These are phyloP conservation scores for Cornus kousa DNA, from an alignment of 148 eudicot species.

Conservation along the genomic window DNA sequence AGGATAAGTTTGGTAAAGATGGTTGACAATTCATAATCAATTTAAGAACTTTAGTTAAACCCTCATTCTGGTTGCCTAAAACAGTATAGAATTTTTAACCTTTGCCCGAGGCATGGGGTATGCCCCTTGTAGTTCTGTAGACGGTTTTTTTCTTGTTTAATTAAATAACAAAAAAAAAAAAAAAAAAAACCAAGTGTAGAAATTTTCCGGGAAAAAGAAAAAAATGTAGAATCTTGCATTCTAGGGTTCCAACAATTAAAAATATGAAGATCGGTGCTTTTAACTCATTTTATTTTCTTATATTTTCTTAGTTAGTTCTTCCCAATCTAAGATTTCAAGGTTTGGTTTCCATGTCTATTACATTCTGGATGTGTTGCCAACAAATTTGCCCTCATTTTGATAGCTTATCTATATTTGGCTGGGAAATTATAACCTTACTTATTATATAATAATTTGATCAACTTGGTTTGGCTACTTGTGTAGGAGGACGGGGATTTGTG, in stretches of 20 bases:
- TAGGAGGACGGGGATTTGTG: conserved; percentile 94
- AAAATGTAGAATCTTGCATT: not conserved
- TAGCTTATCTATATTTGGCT: not conserved
- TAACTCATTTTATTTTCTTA: not conserved
- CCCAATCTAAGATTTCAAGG: not conserved
- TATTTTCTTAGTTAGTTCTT: not conserved
- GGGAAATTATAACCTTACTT: not conserved
- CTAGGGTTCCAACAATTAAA: not conserved
- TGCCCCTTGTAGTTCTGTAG: too few species aligned
- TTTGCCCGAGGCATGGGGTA: too few species aligned
- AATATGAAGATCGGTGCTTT: not conserved
- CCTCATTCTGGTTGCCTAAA: not conserved
- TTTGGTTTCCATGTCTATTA: not conserved
- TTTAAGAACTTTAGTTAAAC: not conserved
- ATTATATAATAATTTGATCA: not conserved
- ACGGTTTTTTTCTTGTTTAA: too few species aligned
- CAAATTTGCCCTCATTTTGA: not conserved
- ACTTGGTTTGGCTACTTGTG: conserved; percentile 18
- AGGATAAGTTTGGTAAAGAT: not conserved
- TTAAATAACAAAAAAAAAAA: too few species aligned
- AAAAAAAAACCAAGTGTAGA: too few species aligned
- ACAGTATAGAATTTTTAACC: not conserved
- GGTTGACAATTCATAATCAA: too few species aligned
- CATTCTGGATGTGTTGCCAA: not conserved
- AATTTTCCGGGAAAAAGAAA: too few species aligned